phyloP scores from a whole-genome alignment of 2,329 filamentous ascomycete species.

The Colletotrichum lini region DNA sequence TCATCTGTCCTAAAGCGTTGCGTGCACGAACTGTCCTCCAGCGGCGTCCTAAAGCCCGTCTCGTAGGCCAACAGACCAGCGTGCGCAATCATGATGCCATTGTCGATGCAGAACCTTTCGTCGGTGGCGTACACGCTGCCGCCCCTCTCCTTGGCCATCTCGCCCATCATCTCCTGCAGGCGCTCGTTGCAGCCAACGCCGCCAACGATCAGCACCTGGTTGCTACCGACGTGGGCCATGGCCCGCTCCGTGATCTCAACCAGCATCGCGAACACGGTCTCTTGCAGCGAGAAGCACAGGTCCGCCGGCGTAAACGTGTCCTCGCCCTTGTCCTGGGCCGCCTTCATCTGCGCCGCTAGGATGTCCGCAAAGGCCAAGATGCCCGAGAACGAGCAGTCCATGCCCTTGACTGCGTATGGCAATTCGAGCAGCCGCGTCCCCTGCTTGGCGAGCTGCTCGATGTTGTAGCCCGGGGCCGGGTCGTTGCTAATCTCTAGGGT shows the following conservation, averaged over 20 bases:
- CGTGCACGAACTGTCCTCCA: conserved; percentile 88
- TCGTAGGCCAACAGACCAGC: conserved; percentile 89
- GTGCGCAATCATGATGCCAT: conserved; percentile 99
- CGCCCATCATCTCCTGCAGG: conserved; percentile 97
- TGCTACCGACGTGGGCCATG: conserved; percentile 96
- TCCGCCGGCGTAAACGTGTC: conserved; percentile 82
- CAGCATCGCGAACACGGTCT: conserved; percentile 96
- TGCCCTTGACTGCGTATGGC: conserved; percentile 97
- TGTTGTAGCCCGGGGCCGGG: conserved; percentile 97
- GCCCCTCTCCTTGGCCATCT: conserved; percentile 90
- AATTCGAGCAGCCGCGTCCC: conserved; percentile 84
- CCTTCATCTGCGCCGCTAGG: conserved; percentile 77
- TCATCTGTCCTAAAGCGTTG: conserved; percentile 88
- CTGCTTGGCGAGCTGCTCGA: conserved; percentile 90
- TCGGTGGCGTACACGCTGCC: conserved; percentile 96
- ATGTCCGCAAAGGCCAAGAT: conserved; percentile 89
- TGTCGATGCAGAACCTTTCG: conserved; percentile 98
- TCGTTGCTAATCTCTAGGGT: conserved; percentile 94
- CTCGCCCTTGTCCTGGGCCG: conserved; percentile 62
- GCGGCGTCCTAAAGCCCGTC: conserved; percentile 81
- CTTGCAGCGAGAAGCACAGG: conserved; percentile 94
- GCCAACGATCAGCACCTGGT: conserved; percentile 93
- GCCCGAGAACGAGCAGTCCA: conserved; percentile 97
- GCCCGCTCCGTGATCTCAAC: conserved; percentile 98
- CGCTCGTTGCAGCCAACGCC: conserved; percentile 96